These are phyloP conservation scores for Geotrichum aggregatum DNA, from an alignment of 1,139 yeast species.

Conservation along the genomic window DNA sequence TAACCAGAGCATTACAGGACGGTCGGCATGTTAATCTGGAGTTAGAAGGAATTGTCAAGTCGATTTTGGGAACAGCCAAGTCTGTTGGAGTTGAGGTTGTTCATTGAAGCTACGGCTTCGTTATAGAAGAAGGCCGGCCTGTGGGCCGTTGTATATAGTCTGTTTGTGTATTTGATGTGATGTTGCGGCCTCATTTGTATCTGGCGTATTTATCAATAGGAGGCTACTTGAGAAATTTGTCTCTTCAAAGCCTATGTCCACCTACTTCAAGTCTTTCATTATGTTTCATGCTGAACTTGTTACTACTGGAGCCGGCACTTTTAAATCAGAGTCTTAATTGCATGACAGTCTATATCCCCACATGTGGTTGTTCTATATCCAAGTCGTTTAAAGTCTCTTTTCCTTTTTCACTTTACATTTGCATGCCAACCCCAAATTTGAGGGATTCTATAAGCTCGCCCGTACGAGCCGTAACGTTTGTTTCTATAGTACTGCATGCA, in stretches of 20 bases:
- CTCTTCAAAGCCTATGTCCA: neutral
- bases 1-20: constrained; percentile 44
- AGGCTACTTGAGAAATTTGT: too few relatives aligned
- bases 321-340: too few relatives aligned
- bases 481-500: too few relatives aligned
- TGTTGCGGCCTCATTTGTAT: neutral
- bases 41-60: constrained; percentile 72
- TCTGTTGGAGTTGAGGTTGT: constrained; percentile 83
- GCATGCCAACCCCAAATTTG: neutral
- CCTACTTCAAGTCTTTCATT: too few relatives aligned
- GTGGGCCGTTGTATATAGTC: neutral
- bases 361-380: neutral
- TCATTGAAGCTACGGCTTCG: constrained; percentile 47
- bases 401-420: neutral
- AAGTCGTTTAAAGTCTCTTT: neutral
- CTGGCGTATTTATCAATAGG: too few relatives aligned
- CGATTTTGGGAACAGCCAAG: constrained; percentile 80
- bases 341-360: too few relatives aligned
- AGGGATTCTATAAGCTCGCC: neutral
- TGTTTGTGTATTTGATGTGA: too few relatives aligned
- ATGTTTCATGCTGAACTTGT: too few relatives aligned
- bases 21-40: constrained; percentile 69
- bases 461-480: too few relatives aligned
- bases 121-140: neutral
- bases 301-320: too few relatives aligned